Conservation (phyloP, 208 protist species). For the Chromosphaera perkinsii region DNA sequence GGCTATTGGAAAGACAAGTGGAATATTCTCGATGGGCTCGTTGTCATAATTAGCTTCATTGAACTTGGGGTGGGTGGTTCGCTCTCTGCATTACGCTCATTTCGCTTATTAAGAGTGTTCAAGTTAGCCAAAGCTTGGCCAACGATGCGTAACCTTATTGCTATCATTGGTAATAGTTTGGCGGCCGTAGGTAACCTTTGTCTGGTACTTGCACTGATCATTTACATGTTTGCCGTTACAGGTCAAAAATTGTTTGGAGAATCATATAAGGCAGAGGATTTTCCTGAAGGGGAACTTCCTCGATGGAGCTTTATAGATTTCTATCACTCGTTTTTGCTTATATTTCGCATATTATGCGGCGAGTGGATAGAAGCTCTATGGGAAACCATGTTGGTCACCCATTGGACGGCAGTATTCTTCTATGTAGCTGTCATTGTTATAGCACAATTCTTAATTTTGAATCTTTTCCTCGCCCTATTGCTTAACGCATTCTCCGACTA, state of each 20-base stretch:
- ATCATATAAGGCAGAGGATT: neutral
- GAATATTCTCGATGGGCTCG: slow-evolving; percentile 41
- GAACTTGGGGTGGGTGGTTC: slow-evolving; percentile 27
- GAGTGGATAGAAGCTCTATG: slow-evolving; percentile 20
- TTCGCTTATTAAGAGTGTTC: slow-evolving; percentile 45
- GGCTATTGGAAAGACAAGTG: slow-evolving; percentile 27
- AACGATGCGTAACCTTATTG: slow-evolving; percentile 31
- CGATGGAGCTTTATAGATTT: slow-evolving; percentile 34
- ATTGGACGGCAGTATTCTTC: neutral
- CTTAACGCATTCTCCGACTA: neutral
- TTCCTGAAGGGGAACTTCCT: neutral
- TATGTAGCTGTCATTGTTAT: neutral
- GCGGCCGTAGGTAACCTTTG: slow-evolving; percentile 15
- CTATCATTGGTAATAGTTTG: neutral
- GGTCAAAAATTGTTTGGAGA: slow-evolving; percentile 18
- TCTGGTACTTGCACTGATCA: slow-evolving; percentile 19
- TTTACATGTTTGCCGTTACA: slow-evolving; percentile 20
- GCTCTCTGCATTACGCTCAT: slow-evolving; percentile 63
- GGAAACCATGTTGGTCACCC: slow-evolving; percentile 5
- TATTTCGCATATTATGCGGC: slow-evolving; percentile 32
- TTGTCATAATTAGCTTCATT: slow-evolving; percentile 33
- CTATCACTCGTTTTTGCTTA: slow-evolving; percentile 2
- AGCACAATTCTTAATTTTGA: slow-evolving; percentile 27
- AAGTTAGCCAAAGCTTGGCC: slow-evolving; percentile 33
- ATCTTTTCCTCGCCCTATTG: slow-evolving; percentile 28